A percentile compares a stretch with the other conserved stretches of the same genome.
Conservation (phyloP, 2,329 filamentous ascomycete genomes). For the Lasiodiplodia hormozganensis region DNA sequence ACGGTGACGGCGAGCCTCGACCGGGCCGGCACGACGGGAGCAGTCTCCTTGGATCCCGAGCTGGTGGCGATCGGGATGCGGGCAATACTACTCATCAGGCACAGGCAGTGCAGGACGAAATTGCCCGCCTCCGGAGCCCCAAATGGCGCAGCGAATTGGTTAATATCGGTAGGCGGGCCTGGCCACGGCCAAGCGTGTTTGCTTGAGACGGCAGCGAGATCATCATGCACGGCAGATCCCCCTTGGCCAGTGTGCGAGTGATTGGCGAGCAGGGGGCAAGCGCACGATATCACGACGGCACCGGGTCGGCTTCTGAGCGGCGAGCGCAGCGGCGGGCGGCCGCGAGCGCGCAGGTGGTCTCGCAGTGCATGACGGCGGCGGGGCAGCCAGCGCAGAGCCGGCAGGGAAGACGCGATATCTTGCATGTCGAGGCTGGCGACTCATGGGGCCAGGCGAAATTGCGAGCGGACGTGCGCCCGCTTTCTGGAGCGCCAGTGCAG, state of each 20-base stretch:
- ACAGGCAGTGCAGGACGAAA: not conserved
- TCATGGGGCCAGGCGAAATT: conserved; percentile 24
- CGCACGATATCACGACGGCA: not conserved
- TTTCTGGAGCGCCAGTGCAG: conserved; percentile 7
- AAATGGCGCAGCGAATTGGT: conserved; percentile 24
- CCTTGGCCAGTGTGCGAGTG: conserved; percentile 23
- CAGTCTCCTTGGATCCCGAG: not conserved
- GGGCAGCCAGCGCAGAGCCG: not conserved
- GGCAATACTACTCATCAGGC: not conserved
- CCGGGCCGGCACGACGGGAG: not conserved
- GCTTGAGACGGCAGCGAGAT: conserved; percentile 22
- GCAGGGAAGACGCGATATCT: conserved; percentile 5
- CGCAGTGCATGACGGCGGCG: not conserved
- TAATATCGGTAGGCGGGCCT: conserved; percentile 25
- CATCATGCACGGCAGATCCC: conserved; percentile 25
- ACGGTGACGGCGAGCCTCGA: not conserved
- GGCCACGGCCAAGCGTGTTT: conserved; percentile 19
- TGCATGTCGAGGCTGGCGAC: conserved; percentile 20
- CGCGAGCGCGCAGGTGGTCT: not conserved
- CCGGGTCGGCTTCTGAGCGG: not conserved
- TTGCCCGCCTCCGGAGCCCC: not conserved
- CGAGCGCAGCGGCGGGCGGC: not conserved
- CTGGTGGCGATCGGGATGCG: not conserved
- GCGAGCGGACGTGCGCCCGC: conserved; percentile 20
- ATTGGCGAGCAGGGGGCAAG: conserved; percentile 25